Evolutionary conservation across 768 basidiomycete species (phyloP).

Genomic region (Tylopilus sp.): DNA sequence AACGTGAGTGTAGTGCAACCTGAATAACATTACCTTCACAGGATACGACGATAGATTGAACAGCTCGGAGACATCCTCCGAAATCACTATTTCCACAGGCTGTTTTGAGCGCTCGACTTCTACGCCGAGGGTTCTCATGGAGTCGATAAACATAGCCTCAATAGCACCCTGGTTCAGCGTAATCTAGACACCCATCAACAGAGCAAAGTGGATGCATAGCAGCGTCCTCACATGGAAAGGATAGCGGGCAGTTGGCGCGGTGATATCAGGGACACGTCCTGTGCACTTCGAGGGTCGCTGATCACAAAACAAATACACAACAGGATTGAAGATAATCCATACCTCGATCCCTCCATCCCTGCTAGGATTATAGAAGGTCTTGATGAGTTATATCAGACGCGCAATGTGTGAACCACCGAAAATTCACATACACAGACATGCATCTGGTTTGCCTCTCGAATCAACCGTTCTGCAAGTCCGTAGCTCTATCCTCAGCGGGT

Average conservation of each 20-base stretch:
- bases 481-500: not conserved
- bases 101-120: constrained; percentile 34
- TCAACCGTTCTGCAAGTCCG: not conserved
- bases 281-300: constrained; percentile 46
- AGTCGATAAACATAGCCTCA: constrained; percentile 39
- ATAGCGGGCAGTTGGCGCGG: constrained; percentile 57
- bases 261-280: constrained; percentile 57
- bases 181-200: constrained; percentile 17
- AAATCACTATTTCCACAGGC: constrained; percentile 31
- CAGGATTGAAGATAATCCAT: not conserved
- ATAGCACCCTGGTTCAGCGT: constrained; percentile 39
- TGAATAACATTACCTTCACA: constrained; percentile 15
- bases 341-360: not conserved
- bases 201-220: not conserved
- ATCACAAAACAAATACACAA: not conserved
- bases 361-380: not conserved
- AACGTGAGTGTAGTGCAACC: not conserved
- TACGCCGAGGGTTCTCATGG: constrained; percentile 30
- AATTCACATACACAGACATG: not conserved
- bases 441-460: not conserved
- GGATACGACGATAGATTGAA: not conserved
- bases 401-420: not conserved
- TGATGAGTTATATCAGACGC: not conserved
- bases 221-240: constrained; percentile 54
- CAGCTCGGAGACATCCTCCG: constrained; percentile 28